Base-by-base conservation (phyloP, 2,329 filamentous ascomycete species). In the Colletotrichum tropicale region DNA sequence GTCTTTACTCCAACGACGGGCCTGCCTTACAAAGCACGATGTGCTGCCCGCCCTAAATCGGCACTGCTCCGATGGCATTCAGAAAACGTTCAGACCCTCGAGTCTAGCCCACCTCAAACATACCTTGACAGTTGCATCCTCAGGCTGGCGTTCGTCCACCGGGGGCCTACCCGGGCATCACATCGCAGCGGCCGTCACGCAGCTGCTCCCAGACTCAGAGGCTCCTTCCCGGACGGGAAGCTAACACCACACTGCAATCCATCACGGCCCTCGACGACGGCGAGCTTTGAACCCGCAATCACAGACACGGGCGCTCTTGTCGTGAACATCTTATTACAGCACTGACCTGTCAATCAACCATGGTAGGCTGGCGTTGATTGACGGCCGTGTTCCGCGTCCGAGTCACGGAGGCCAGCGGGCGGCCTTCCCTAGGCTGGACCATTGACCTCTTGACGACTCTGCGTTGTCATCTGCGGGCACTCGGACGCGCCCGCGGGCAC, bases 401-500 rank as follows among this genome's bases (percentile, higher is more conserved):
- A 60, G 52, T 60, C 32, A 60, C 52, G 52, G 52, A 28, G 66
- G 21, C 52, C 10, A 26, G 32, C 30, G 52, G 60, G 67, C 71
- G 58, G 66, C 18, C 24, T 3, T 68, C 52, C 52, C 38, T 13
- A 52, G 28, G 24, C 26, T n/a, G 26, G 28, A 26, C 28, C 34
- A 74, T 58, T 65, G 36, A 61, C 48, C 52, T 52, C 30, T 9
- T 15, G 16, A 21, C 16, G 10, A n/a, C 36, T 61, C 24, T 70
- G 18, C 12, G 62, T 72, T 72, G 62, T 72, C 69, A 72, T 58
- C 28, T 72, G 62, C 62, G 26, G 55, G 38, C 68, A 62, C 73
- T 62, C 55, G 69, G 73, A 43, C 55, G 26, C 24, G 32, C 24
- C 28, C 18, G 28, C 32, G 38, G 18, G 69, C 69, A 72, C 69